Percentiles rank a stretch among this genome's conserved stretches.
Evolutionary conservation across 2,329 filamentous ascomycete species (phyloP).

Genomic region (Verticillium klebahnii): DNA sequence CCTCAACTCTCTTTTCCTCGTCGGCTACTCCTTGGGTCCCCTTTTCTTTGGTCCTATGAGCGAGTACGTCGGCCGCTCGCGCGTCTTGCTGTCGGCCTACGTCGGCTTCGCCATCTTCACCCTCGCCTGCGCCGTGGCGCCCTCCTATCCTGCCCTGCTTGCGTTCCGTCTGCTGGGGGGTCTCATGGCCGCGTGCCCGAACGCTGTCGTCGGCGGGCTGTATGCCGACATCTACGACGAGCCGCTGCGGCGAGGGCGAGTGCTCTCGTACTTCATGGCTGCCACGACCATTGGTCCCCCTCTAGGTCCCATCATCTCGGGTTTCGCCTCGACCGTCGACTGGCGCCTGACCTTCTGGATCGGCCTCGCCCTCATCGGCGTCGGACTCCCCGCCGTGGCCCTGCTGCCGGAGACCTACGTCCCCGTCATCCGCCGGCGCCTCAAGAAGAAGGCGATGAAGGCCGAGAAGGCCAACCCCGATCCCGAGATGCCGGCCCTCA

Average conservation of each 20-base stretch:
- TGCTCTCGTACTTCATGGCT: conserved; percentile 61
- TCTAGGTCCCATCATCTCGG: conserved; percentile 61
- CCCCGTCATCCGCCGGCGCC: conserved; percentile 54
- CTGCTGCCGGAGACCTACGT: conserved; percentile 60
- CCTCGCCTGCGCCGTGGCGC: conserved; percentile 51
- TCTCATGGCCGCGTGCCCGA: conserved; percentile 51
- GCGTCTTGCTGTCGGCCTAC: conserved; percentile 40
- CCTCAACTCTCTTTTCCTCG: conserved; percentile 58
- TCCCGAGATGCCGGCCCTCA: conserved; percentile 48
- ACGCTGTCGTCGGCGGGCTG: conserved; percentile 58
- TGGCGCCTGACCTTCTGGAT: conserved; percentile 73
- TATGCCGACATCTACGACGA: conserved; percentile 63
- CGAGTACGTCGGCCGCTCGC: conserved; percentile 57
- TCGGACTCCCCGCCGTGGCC: conserved; percentile 28
- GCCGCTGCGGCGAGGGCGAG: conserved; percentile 49
- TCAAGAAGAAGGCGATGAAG: conserved; percentile 45
- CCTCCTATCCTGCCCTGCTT: conserved; percentile 48
- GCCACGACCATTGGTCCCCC: conserved; percentile 64
- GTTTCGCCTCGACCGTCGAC: conserved; percentile 53
- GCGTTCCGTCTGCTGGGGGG: conserved; percentile 51
- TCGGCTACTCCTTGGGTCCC: conserved; percentile 59
- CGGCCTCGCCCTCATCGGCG: conserved; percentile 63
- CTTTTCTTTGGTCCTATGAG: conserved; percentile 61
- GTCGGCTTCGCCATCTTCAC: conserved; percentile 45
- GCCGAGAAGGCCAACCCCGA: not conserved